Conservation (phyloP, 257 asterid genomes). For the Nyctanthes arbortristis region DNA sequence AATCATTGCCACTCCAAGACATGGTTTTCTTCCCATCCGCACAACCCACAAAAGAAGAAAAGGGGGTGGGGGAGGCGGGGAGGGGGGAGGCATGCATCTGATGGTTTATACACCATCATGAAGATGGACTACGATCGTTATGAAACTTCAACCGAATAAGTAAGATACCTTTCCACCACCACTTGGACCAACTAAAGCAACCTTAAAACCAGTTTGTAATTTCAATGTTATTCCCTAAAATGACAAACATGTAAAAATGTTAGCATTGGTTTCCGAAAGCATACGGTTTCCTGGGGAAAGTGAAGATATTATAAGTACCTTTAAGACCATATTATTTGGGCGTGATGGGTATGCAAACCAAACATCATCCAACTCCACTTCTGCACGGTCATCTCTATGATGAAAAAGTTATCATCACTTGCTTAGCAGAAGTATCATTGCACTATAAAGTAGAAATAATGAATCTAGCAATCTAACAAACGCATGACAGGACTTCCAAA, state of each 20-base stretch:
- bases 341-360: constrained; percentile 97
- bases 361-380: constrained; percentile 76
- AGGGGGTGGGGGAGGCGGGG: too few relatives aligned
- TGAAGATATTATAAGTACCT: constrained; percentile 45
- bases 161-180: constrained; percentile 88
- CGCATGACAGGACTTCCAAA: background rate
- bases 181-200: constrained; percentile 91
- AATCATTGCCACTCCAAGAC: background rate
- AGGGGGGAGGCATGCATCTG: too few relatives aligned
- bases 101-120: background rate
- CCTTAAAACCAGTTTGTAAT: constrained; percentile 71
- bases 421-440: background rate
- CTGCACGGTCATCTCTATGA: constrained; percentile 71
- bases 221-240: constrained; percentile 71
- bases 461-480: background rate
- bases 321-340: constrained; percentile 73
- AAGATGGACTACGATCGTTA: background rate
- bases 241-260: constrained; percentile 9
- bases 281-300: constrained; percentile 16
- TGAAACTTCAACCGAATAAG: constrained; percentile 5
- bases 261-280: constrained; percentile 11
- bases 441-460: background rate
- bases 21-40: background rate
- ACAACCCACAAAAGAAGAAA: too few relatives aligned
- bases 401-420: constrained; percentile 7